Evolutionary conservation across 768 basidiomycete genomes (phyloP).

Genomic region (Rhizopogon rudus): DNA sequence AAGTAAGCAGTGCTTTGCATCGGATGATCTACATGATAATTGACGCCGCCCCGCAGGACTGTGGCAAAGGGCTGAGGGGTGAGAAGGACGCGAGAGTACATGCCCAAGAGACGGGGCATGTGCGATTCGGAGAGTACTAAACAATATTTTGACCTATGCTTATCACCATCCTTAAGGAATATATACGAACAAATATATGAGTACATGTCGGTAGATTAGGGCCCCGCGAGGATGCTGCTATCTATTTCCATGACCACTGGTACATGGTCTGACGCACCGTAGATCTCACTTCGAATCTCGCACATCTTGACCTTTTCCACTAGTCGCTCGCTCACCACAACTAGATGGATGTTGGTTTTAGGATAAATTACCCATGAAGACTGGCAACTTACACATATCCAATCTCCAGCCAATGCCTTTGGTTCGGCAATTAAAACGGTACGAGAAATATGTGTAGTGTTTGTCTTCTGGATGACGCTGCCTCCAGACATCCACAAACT

Average conservation of each 20-base stretch:
- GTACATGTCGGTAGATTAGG: neutral
- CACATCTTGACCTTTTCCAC: slow-evolving; percentile 66
- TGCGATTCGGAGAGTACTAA: slow-evolving; percentile 77
- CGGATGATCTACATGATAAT: slow-evolving; percentile 1
- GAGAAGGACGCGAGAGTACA: slow-evolving; percentile 92
- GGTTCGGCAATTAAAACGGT: slow-evolving; percentile 71
- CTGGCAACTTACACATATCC: slow-evolving; percentile 64
- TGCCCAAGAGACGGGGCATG: slow-evolving; percentile 83
- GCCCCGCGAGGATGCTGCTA: slow-evolving; percentile 29
- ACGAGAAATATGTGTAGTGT: slow-evolving; percentile 86
- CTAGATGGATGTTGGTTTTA: slow-evolving; percentile 31
- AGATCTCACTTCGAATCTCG: slow-evolving; percentile 81
- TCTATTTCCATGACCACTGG: slow-evolving; percentile 77
- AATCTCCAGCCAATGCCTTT: slow-evolving; percentile 88
- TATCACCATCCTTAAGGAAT: neutral
- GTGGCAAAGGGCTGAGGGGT: slow-evolving; percentile 82
- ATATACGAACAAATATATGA: neutral
- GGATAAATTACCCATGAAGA: neutral
- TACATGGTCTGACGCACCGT: slow-evolving; percentile 84
- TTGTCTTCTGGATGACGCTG: slow-evolving; percentile 56
- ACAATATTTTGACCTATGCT: slow-evolving; percentile 1
- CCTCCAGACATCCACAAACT: slow-evolving; percentile 81
- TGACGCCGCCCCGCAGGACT: slow-evolving; percentile 45
- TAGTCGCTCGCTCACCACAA: slow-evolving; percentile 71
- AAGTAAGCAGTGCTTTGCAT: slow-evolving; percentile 41